These are phyloP conservation scores for Microcyclosporella mali DNA, from an alignment of 2,329 filamentous ascomycete species.

Conservation along the genomic window DNA sequence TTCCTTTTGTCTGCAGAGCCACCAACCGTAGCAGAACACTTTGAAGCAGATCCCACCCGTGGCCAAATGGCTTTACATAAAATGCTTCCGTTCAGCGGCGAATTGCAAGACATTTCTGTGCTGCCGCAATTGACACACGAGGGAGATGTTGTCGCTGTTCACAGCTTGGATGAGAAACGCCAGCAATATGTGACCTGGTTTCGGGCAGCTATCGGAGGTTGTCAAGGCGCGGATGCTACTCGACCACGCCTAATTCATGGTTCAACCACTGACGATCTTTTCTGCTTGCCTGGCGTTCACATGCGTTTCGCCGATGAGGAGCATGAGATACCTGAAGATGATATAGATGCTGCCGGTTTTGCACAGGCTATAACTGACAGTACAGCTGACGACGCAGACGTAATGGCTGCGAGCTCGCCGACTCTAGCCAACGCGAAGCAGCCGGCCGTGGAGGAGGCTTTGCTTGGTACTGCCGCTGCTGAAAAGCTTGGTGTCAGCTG, in stretches of 20 bases:
- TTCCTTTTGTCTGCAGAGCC: conserved; percentile 32
- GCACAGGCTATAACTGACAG: conserved; percentile 6
- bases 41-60: conserved; percentile 44
- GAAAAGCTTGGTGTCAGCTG: no score
- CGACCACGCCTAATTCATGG: conserved; percentile 29
- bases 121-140: conserved; percentile 60
- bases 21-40: conserved; percentile 23
- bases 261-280: conserved; percentile 53
- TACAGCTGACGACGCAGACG: conserved; percentile 3
- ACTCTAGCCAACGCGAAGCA: background rate
- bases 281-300: conserved; percentile 48
- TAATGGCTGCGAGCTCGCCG: background rate
- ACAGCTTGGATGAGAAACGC: conserved; percentile 42
- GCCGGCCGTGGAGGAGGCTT: background rate
- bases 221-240: conserved; percentile 38
- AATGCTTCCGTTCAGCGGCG: conserved; percentile 43
- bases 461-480: no score
- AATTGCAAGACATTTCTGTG: conserved; percentile 43
- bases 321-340: conserved; percentile 1
- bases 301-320: conserved; percentile 20
- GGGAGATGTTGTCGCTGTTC: conserved; percentile 44
- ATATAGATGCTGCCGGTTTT: conserved; percentile 4
- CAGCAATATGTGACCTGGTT: conserved; percentile 54
- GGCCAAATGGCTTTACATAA: conserved; percentile 36
- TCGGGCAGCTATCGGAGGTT: conserved; percentile 61